These are phyloP conservation scores for Penstemon eatonii DNA, from an alignment of 257 asterid species.

Conservation along the genomic window DNA sequence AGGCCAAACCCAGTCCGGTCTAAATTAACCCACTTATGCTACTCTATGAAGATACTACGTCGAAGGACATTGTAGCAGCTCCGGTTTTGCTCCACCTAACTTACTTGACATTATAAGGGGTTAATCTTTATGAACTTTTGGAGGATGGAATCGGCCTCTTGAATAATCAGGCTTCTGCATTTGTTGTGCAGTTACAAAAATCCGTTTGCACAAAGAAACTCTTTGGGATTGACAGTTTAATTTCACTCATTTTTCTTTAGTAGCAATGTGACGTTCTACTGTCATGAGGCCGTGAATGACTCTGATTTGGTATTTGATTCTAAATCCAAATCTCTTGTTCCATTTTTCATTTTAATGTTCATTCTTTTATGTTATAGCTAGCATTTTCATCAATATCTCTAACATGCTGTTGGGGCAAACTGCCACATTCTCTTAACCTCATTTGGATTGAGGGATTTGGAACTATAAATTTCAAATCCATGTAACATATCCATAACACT, in stretches of 20 bases:
- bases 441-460: no score
- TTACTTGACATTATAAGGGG: background rate
- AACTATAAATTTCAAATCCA: no score
- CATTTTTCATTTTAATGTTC: background rate
- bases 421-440: background rate
- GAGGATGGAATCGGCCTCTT: background rate
- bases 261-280: background rate
- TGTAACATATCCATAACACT: no score
- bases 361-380: background rate
- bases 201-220: background rate
- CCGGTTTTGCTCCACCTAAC: no score
- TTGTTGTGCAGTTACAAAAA: background rate
- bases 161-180: background rate
- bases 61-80: no score
- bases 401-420: background rate
- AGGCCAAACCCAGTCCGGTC: no score
- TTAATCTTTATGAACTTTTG: background rate
- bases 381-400: background rate
- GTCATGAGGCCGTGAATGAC: background rate
- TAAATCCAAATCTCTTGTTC: background rate
- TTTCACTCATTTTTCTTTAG: background rate
- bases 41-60: no score
- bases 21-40: no score
- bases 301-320: background rate
- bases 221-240: background rate